These are phyloP conservation scores for Pseudopediastrum boryanum DNA, from an alignment of 139 green algal genomes.

Conservation along the genomic window DNA sequence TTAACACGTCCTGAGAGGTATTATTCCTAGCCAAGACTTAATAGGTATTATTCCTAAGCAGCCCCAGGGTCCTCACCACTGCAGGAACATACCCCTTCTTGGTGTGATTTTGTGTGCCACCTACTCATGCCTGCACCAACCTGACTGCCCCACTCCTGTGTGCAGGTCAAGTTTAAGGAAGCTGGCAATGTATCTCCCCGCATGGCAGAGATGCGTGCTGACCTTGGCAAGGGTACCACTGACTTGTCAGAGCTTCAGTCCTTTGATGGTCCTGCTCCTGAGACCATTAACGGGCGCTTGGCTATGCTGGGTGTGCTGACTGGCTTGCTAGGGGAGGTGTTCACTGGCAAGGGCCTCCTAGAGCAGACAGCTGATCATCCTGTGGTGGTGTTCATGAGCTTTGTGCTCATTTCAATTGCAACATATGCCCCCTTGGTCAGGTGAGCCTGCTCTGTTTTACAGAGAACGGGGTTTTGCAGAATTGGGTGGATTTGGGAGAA, in stretches of 20 bases:
- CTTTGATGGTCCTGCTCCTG: constrained; percentile 32
- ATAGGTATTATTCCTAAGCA: no score
- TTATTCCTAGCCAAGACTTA: no score
- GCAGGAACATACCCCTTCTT: no score
- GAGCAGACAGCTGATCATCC: constrained; percentile 32
- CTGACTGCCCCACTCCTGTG: no score
- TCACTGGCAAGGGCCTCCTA: constrained; percentile 14
- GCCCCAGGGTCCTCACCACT: no score
- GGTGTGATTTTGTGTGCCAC: no score
- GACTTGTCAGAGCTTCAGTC: constrained; percentile 23
- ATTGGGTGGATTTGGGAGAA: no score
- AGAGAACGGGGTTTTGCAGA: no score
- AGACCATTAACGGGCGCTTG: no score
- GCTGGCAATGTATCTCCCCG: constrained; percentile 16
- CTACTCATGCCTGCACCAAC: no score
- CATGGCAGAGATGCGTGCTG: constrained; percentile 28
- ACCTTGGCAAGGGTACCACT: constrained; percentile 24
- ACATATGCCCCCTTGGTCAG: constrained; percentile 25
- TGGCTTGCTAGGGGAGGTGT: constrained; percentile 2
- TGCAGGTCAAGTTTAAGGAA: constrained; percentile 29
- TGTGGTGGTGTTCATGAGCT: constrained; percentile 1
- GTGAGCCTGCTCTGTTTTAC: no score
- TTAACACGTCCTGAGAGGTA: no score
- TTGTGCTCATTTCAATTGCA: constrained; percentile 26
- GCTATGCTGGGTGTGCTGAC: constrained; percentile 4